Evolutionary conservation across 768 basidiomycete genomes (phyloP).

Genomic region (Termitomyces sp.): DNA sequence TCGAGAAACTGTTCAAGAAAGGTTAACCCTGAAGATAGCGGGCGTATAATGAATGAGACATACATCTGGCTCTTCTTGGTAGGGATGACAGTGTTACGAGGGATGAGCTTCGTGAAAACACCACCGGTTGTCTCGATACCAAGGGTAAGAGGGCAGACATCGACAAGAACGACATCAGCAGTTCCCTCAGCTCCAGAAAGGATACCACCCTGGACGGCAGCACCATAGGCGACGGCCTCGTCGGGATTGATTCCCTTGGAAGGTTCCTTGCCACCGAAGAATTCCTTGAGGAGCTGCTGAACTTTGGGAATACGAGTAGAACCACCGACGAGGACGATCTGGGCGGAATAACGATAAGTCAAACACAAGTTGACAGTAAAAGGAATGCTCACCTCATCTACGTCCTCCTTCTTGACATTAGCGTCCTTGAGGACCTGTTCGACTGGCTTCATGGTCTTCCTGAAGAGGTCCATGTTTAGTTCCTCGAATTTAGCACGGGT

Average conservation of each 20-base stretch:
- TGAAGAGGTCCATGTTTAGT: slow-evolving; percentile 97
- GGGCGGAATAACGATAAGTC: background rate
- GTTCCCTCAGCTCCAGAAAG: slow-evolving; percentile 92
- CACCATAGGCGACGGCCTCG: slow-evolving; percentile 98
- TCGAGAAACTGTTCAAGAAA: slow-evolving; percentile 51
- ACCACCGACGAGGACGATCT: slow-evolving; percentile 91
- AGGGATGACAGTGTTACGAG: slow-evolving; percentile 97
- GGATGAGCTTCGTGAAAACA: slow-evolving; percentile 96
- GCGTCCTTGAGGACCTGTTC: slow-evolving; percentile 99
- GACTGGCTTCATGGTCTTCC: slow-evolving; percentile 99
- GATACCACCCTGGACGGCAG: slow-evolving; percentile 97
- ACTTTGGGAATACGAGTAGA: slow-evolving; percentile 99
- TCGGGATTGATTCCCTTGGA: slow-evolving; percentile 99
- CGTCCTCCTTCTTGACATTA: slow-evolving; percentile 94
- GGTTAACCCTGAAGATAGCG: slow-evolving; percentile 18
- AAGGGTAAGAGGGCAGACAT: slow-evolving; percentile 94
- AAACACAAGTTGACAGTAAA: background rate
- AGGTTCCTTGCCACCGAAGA: slow-evolving; percentile 94
- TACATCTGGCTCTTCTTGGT: slow-evolving; percentile 95
- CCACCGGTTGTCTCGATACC: slow-evolving; percentile 99
- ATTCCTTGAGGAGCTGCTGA: slow-evolving; percentile 96
- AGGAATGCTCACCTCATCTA: slow-evolving; percentile 65
- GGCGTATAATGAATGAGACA: slow-evolving; percentile 18
- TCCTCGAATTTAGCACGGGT: slow-evolving; percentile 99
- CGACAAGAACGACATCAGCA: slow-evolving; percentile 89